phyloP scores from a whole-genome alignment of 345 rosid genomes.

The Citrus mangshanensis region DNA sequence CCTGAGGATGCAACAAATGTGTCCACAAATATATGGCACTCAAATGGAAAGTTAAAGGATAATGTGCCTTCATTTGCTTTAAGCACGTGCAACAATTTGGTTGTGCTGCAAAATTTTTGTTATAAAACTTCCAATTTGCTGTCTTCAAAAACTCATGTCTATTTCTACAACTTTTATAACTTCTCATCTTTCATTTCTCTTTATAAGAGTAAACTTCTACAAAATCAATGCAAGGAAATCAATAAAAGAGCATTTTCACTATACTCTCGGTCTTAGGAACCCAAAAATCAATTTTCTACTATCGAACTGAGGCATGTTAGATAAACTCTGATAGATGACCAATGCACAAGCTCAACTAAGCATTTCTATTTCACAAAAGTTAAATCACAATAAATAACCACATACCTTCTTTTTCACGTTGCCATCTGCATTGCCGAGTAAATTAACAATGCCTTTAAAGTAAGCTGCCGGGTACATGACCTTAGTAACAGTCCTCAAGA shows the following conservation, averaged over 20 bases:
- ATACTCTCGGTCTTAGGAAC: not conserved
- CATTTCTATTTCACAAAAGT: not conserved
- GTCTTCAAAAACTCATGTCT: not conserved
- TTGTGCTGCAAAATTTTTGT: not conserved
- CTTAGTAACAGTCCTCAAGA: constrained; percentile 52
- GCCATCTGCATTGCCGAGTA: constrained; percentile 58
- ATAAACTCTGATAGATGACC: not conserved
- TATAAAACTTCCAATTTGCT: not conserved
- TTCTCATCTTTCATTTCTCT: not conserved
- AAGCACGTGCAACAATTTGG: not conserved
- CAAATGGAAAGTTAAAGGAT: not conserved
- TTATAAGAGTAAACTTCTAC: not conserved
- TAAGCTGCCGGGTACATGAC: constrained; percentile 65
- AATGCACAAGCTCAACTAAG: not conserved
- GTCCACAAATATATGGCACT: not conserved
- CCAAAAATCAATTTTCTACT: not conserved
- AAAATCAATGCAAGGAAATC: not conserved
- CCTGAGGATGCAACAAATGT: not conserved
- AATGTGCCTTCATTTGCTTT: not conserved
- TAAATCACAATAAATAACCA: not conserved
- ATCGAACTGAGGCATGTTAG: not conserved
- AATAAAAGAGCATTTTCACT: not conserved
- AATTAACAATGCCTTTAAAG: constrained; percentile 62
- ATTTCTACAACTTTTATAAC: not conserved
- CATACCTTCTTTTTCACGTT: constrained; percentile 72